Conservation (phyloP, 2,329 filamentous ascomycete genomes). For the Hymenoscyphus repandus region DNA sequence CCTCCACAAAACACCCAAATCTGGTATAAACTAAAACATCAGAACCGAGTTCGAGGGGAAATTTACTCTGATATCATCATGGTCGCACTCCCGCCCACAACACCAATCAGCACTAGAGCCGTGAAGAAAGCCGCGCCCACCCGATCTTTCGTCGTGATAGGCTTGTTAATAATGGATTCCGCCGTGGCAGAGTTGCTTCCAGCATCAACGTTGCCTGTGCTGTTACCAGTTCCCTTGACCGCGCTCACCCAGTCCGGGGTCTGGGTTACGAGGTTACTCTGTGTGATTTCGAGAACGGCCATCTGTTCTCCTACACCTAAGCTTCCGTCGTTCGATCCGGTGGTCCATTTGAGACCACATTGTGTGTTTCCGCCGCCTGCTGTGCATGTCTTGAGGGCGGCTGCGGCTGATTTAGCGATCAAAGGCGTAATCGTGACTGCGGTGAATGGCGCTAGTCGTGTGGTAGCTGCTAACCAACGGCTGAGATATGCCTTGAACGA, state of each 20-base stretch:
- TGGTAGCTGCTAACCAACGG: constrained; percentile 56
- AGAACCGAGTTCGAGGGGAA: background rate
- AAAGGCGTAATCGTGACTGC: constrained; percentile 46
- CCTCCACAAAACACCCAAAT: no score
- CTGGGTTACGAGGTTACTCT: constrained; percentile 34
- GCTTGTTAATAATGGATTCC: background rate
- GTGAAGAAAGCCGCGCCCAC: constrained; percentile 38
- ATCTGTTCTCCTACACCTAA: constrained; percentile 67
- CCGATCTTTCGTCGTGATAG: constrained; percentile 32
- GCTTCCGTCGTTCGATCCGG: constrained; percentile 46
- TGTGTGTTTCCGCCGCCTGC: constrained; percentile 52
- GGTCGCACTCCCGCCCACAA: constrained; percentile 12
- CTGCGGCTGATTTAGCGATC: constrained; percentile 46
- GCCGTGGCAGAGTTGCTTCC: constrained; percentile 2
- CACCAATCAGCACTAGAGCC: constrained; percentile 22
- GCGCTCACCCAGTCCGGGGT: constrained; percentile 30
- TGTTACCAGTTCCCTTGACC: constrained; percentile 41
- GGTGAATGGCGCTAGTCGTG: constrained; percentile 59
- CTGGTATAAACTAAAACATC: background rate
- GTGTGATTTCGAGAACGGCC: constrained; percentile 59
- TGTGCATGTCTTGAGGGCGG: constrained; percentile 51
- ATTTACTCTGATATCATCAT: constrained; percentile 12
- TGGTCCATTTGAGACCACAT: constrained; percentile 58
- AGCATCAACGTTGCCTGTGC: constrained; percentile 23
- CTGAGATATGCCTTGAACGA: constrained; percentile 60